Conservation (phyloP, 176 grass and related monocot species). For the Rhipidocladum racemiflorum region DNA sequence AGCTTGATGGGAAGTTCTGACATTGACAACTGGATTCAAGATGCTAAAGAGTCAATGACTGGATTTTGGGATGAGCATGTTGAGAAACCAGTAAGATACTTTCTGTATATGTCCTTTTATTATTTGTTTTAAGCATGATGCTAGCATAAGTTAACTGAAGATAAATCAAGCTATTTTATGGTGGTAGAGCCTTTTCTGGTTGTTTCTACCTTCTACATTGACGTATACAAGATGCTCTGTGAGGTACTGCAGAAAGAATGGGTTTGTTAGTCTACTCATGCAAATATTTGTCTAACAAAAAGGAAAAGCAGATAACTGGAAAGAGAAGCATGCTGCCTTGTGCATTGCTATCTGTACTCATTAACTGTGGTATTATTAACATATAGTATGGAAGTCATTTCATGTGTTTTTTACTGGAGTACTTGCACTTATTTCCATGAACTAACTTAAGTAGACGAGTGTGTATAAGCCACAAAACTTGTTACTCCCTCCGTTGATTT, state of each 20-base stretch:
- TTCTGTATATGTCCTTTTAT: constrained; percentile 7
- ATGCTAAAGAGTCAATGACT: constrained; percentile 74
- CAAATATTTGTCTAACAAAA: constrained; percentile 21
- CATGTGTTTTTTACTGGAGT: not conserved
- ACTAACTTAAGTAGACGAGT: not conserved
- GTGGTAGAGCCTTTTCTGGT: not conserved
- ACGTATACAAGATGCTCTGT: not conserved
- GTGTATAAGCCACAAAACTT: not conserved
- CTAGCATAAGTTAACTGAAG: not conserved
- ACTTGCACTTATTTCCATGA: constrained; percentile 6
- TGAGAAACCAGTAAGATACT: constrained; percentile 68
- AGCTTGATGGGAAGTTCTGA: constrained; percentile 97
- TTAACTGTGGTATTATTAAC: constrained; percentile 1
- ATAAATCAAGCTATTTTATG: constrained; percentile 2
- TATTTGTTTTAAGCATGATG: constrained; percentile 7
- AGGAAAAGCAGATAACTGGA: constrained; percentile 8
- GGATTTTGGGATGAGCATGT: constrained; percentile 83
- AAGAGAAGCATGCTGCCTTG: constrained; percentile 8
- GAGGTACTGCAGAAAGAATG: not conserved
- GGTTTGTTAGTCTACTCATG: constrained; percentile 4
- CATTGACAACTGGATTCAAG: constrained; percentile 86
- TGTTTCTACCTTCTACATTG: not conserved
- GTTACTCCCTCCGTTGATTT: not conserved
- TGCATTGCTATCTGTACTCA: not conserved
- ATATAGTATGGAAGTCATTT: not conserved